Evolutionary conservation across 345 rosid genomes (phyloP), one percentile per base, ranked within the genome.

Genomic region (Odontarrhena argentea): DNA sequence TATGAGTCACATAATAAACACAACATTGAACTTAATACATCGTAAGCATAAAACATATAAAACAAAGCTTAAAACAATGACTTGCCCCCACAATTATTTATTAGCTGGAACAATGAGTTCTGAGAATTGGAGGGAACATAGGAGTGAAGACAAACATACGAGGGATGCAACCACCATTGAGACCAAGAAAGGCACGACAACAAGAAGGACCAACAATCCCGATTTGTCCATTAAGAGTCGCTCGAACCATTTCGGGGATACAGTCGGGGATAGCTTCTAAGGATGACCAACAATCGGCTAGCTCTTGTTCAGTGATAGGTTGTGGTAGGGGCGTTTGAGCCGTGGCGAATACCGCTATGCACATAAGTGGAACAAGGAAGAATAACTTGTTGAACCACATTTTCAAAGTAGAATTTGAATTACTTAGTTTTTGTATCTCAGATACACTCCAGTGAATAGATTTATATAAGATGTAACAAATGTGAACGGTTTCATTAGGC

Each of bases 181-280:
- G 64, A 40, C 65, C 59, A 28, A 40, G 24, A 50, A 55, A 30
- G 38, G 70, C 76, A 41, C 35, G 52, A 38, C 76, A 72, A 7
- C 76, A 72, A 72, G 70, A 64, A 0, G 35, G 22, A 18, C 65
- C 76, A 0, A 72, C 59, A 34, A 5, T 38, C 1, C 65, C 60
- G 24, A 56, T 41, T 24, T 64, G 46, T 56, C 65, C 22, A 18
- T 18, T 18, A 18, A 60, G 12, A 41, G 56, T 30, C 8, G 60
- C 64, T 10, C 65, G 30, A 32, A 72, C 50, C 4, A 64, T 56
- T 8, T 56, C 76, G 0, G 65, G 65, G 3, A 71, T 6, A 49
- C 76, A 72, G 30, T 72, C 70, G 3, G 65, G 76, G 5, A 72
- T 50, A 1, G 6, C 42, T 63, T 72, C 76, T 3, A 72, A 12